These are phyloP conservation scores for Cucumis hystrix DNA, from an alignment of 306 rosid genomes.

Conservation along the genomic window DNA sequence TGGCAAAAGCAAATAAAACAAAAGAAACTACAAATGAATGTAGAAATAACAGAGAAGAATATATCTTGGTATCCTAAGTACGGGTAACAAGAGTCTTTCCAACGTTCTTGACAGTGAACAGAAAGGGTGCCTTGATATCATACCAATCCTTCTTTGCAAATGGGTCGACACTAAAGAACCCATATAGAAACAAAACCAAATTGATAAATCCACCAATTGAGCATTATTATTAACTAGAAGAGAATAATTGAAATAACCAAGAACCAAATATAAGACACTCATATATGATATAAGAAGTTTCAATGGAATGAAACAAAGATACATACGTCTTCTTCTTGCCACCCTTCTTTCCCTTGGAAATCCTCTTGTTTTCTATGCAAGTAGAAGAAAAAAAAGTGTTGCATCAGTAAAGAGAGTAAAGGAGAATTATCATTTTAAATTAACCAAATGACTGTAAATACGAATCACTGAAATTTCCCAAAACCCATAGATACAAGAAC, in stretches of 20 bases:
- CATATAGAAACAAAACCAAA: background rate
- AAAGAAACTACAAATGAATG: background rate
- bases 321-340: constrained; percentile 96
- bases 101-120: constrained; percentile 50
- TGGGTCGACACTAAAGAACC: constrained; percentile 52
- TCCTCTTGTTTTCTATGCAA: constrained; percentile 73
- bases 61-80: constrained; percentile 92
- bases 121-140: constrained; percentile 80
- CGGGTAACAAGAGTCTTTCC: constrained; percentile 89
- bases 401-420: too few species aligned
- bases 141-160: constrained; percentile 98
- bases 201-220: background rate
- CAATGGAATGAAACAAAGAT: background rate
- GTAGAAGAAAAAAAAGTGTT: background rate
- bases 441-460: too few species aligned
- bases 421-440: too few species aligned
- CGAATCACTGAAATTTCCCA: too few species aligned
- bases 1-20: background rate
- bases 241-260: background rate
- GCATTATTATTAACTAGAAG: background rate
- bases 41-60: background rate
- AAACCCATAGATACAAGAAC: too few species aligned
- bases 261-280: background rate
- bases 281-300: background rate
- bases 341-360: constrained; percentile 95